Evolutionary conservation across 2,329 filamentous ascomycete species (phyloP).

Genomic region (Bertia moriformis): DNA sequence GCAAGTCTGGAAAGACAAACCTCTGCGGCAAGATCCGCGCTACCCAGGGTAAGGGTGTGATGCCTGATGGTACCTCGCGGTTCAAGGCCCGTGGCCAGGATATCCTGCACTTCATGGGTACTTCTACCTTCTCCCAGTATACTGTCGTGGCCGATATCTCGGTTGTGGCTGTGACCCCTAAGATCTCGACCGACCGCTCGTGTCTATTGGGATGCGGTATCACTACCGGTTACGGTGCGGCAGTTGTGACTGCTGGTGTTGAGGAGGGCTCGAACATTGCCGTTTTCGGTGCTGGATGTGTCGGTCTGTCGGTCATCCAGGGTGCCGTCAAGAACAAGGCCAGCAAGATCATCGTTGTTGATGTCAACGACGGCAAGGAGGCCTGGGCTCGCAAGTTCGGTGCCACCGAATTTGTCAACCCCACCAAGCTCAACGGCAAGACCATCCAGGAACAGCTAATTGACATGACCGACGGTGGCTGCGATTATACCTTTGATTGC

Average conservation of each 20-base stretch:
- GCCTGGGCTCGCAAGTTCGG: constrained; percentile 61
- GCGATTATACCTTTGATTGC: constrained; percentile 69
- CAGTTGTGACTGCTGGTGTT: constrained; percentile 57
- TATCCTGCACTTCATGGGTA: constrained; percentile 67
- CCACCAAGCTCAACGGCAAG: constrained; percentile 42
- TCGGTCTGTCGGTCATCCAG: constrained; percentile 60
- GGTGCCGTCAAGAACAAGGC: constrained; percentile 54
- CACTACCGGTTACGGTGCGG: constrained; percentile 64
- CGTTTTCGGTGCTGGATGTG: constrained; percentile 61
- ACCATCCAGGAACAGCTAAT: constrained; percentile 59
- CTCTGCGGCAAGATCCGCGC: constrained; percentile 66
- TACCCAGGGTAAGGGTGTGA: constrained; percentile 60
- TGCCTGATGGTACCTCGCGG: constrained; percentile 62
- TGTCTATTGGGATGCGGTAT: constrained; percentile 65
- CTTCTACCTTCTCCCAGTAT: constrained; percentile 65
- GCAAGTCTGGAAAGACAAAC: constrained; percentile 67
- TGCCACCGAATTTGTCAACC: constrained; percentile 63
- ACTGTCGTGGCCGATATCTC: constrained; percentile 71
- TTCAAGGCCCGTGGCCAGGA: constrained; percentile 64
- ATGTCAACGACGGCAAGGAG: constrained; percentile 54
- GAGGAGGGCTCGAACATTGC: constrained; percentile 60
- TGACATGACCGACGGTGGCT: constrained; percentile 65
- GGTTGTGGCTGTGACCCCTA: constrained; percentile 55
- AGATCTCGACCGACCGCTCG: constrained; percentile 60
- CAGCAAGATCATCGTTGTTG: constrained; percentile 29